Conservation (phyloP, 1,139 yeast genomes). For the Protomyces lactucae-debilis region DNA sequence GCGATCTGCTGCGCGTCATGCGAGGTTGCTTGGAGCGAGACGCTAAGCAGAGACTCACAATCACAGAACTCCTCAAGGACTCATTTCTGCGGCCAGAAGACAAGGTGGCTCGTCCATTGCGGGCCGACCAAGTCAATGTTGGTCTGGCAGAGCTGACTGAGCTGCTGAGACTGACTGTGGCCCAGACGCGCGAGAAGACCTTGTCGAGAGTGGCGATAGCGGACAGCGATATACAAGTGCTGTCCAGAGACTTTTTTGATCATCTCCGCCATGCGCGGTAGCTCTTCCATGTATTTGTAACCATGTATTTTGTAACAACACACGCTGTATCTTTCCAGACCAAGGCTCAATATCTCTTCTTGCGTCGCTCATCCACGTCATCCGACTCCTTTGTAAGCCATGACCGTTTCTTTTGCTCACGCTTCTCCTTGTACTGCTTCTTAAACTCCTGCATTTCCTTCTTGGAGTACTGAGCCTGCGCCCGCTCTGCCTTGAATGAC, state of each 20-base stretch:
- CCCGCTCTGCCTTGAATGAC: conserved; percentile 34
- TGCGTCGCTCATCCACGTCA: background rate
- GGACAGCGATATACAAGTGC: background rate
- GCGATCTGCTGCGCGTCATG: conserved; percentile 65
- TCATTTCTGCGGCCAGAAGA: conserved; percentile 47
- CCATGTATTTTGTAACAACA: background rate
- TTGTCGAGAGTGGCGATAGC: conserved; percentile 4
- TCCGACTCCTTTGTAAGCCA: conserved; percentile 31
- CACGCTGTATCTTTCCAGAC: background rate
- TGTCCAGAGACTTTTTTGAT: conserved; percentile 18
- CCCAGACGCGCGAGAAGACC: conserved; percentile 23
- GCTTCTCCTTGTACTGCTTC: conserved; percentile 34
- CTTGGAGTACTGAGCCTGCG: conserved; percentile 33
- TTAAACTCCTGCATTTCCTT: conserved; percentile 35
- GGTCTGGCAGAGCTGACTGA: conserved; percentile 6
- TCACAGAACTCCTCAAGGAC: conserved; percentile 56
- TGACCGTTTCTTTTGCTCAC: conserved; percentile 34
- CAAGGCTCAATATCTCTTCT: background rate
- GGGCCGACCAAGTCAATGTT: conserved; percentile 1
- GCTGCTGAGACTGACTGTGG: conserved; percentile 11
- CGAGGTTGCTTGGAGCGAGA: conserved; percentile 67
- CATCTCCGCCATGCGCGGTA: conserved; percentile 5
- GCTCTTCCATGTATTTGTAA: background rate
- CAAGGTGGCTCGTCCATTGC: background rate
- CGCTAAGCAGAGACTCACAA: conserved; percentile 64